Evolutionary conservation across 1,284 basidiomycete genomes (phyloP), one percentile per base, ranked within the genome.

Genomic region (Amylostereum chailletii): DNA sequence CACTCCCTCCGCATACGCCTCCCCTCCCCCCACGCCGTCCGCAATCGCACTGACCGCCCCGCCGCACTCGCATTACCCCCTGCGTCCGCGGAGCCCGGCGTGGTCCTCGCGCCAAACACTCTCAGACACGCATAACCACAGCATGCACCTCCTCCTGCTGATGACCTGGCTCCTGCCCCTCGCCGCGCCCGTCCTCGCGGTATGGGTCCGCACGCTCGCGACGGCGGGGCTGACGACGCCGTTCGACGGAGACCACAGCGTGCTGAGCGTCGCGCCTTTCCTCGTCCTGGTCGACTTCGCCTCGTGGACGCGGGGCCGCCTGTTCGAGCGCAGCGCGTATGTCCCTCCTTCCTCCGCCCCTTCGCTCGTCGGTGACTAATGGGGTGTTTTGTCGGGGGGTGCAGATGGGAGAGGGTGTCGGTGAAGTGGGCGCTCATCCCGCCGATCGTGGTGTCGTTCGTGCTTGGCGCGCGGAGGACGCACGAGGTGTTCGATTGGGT

Each of bases 141-240:
- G 74, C 58, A 62, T 76, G 42, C 78, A 88, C 55, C 43, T 89
- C 0, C 65, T 95, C 7, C 66, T 94, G 42, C 67, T 93, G n/a
- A 81, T 94, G 75, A 83, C 89, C 7, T 85, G 83, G 75, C 71
- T 96, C 1, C 68, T 95, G 0, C 94, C 94, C 0, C 72, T 93
- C 46, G 78, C 79, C 5, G 86, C 82, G 0, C 86, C 92, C 0
- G 83, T 88, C 4, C 71, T 98, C 19, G 81, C 82, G 0, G 92
- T 96, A 0, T 99, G 94, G 94, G 84, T 86, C 1, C 81, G 93
- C 48, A 95, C 93, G 47, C 64, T 90, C 6, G 69, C 75, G 19
- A 86, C 83, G 2, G 83, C 85, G n/a, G 86, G 86, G 1, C 70
- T 78, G 39, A 83, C 77, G 6, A 79, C 81, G 3, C 85, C 84